These are phyloP conservation scores for Lactarius sanguifluus DNA, from an alignment of 768 basidiomycete species.

Conservation along the genomic window DNA sequence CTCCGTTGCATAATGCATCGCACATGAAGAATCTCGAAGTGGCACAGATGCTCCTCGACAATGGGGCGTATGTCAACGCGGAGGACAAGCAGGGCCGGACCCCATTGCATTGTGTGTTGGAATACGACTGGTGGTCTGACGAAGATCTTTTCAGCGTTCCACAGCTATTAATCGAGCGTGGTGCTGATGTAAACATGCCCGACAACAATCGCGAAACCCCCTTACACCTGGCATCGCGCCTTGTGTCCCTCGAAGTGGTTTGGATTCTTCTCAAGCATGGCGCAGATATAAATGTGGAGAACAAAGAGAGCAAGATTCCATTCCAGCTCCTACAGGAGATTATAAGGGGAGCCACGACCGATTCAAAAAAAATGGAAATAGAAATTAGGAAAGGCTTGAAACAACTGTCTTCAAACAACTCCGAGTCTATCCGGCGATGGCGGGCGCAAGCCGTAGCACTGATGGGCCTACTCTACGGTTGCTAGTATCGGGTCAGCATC, in stretches of 20 bases:
- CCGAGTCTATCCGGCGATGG: background rate
- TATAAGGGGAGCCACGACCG: background rate
- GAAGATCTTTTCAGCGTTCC: background rate
- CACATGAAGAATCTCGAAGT: accelerated
- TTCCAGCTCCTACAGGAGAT: background rate
- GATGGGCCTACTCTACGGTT: background rate
- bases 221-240: background rate
- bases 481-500: background rate
- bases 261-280: background rate
- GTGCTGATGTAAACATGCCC: background rate
- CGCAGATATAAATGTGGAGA: background rate
- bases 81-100: background rate
- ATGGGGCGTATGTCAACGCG: background rate
- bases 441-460: background rate
- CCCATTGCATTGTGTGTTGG: background rate
- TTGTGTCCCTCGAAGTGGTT: background rate
- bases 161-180: background rate
- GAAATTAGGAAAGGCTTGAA: background rate
- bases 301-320: background rate
- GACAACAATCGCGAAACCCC: background rate
- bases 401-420: background rate
- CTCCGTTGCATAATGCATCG: background rate
- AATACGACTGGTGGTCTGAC: background rate
- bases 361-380: no score
- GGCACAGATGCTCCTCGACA: background rate